Evolutionary conservation across 805 yeast species (phyloP), one percentile per base, ranked within the genome.

Genomic region (Metschnikowia lochheadii): DNA sequence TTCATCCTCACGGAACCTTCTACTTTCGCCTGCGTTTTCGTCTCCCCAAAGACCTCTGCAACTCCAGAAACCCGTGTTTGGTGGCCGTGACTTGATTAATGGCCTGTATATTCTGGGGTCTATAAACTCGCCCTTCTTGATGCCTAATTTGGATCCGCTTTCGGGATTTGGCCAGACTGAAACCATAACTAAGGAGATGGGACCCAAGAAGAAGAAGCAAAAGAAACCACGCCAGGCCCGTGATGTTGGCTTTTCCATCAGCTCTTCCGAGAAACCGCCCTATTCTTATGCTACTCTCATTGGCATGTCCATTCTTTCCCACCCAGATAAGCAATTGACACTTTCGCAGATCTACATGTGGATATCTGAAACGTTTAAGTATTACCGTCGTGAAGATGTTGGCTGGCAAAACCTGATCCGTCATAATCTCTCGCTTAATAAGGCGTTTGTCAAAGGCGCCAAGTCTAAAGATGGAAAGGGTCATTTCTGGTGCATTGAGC

Each of bases 371-470:
- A 86, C 95, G 35, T 92, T 91, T 67, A 80, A 77, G 54, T 92
- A 85, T 65, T 94, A 94, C 68, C 82, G 84, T 56, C 82, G 81
- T 55, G 86, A 87, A 52, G 96, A 89, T 59, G 86, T 89, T 10
- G 97, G 97, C 26, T 92, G 99, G 99, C 97, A 92, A 69, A 92
- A 92, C 69, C 91, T 97, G 33, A 94, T 92, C 55, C 83, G 99
- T 54, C 99, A 92, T 69, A 92, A 94, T 58, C 73, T 92, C 31
- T 89, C 97, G 11, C 77, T 92, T 59, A 94, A 92, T 68, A 94
- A 94, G 64, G 96, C 97, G 0, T 92, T 92, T 64, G 77, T 86
- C 44, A 92, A 92, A 69, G 85, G 94, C 20, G 96, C 88, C 57
- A 86, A 91, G 65, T 91, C 97, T 11, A 85, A 87, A 58, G 95